Evolutionary conservation across 139 green algal species (phyloP), one percentile per base, ranked within the genome.

Genomic region (Trebouxia sp.): DNA sequence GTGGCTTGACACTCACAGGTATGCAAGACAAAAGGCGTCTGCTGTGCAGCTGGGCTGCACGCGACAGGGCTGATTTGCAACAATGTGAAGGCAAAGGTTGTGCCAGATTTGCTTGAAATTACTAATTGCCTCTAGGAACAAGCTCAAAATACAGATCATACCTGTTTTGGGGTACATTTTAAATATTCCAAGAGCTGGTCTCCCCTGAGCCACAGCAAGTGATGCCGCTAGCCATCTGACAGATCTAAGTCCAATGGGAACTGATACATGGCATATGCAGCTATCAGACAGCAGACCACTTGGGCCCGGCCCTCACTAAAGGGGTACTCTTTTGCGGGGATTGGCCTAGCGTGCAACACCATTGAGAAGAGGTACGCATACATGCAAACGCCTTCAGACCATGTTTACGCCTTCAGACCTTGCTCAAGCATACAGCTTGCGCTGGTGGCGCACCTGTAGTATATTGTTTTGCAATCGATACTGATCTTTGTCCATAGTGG

Each of bases 351-450:
- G 17, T 62, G 50, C 50, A 62, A 22, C 26, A 62, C 17, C 50
- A 62, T 32, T 62, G 50, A 15, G 12, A 22, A 62, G 50, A 7
- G 5, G 8, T 62, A 32, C 28, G 9, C 12, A n/a, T n/a, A n/a
- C n/a, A n/a, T n/a, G n/a, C n/a, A n/a, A n/a, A 62, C 28, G 50
- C 50, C 26, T 62, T 62, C 17, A 62, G 14, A 62, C 17, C 50
- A 32, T 62, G 50, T 22, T 62, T n/a, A 62, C 28, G 50, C 50
- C 26, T 62, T 62, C 17, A 62, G 14, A 62, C 17, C 50, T 62
- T 62, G 50, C 50, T 62, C 50, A 62, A 62, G 50, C 50, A 62
- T 62, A 15, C 50, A 62, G 50, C 50, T 62, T 62, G 50, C 50
- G 50, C 50, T 62, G 50, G 9, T 62, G 50, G 50, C 50, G 28